phyloP scores from a whole-genome alignment of 306 rosid species.

The Delonix regia region DNA sequence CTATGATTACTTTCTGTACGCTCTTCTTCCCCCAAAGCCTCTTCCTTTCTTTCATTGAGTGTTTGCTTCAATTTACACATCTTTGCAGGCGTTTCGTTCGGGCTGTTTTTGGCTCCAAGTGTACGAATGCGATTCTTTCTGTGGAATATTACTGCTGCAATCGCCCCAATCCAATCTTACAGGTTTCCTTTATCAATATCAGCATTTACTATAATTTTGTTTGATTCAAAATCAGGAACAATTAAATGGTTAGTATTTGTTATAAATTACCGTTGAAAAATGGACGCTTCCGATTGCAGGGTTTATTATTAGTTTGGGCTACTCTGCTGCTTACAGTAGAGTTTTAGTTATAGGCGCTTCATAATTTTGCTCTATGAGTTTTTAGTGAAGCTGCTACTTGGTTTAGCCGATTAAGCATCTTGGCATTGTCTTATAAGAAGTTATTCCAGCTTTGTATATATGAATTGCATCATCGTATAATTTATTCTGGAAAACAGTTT shows the following conservation, averaged over 20 bases:
- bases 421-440: background rate
- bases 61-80: background rate
- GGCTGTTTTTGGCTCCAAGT: slow-evolving; percentile 63
- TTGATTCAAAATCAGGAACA: background rate
- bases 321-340: background rate
- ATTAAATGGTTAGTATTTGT: background rate
- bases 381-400: background rate
- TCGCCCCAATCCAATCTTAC: slow-evolving; percentile 89
- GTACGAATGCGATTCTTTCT: slow-evolving; percentile 60
- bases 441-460: background rate
- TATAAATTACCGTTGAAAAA: background rate
- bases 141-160: slow-evolving; percentile 81
- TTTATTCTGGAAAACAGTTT: background rate
- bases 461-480: background rate
- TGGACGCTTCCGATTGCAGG: background rate
- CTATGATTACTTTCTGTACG: slow-evolving; percentile 78
- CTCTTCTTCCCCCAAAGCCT: background rate
- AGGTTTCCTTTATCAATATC: slow-evolving; percentile 46
- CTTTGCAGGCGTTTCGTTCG: slow-evolving; percentile 69
- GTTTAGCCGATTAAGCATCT: background rate
- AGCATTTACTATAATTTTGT: background rate
- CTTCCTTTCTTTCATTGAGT: background rate
- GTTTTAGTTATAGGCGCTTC: background rate
- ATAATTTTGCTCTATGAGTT: background rate
- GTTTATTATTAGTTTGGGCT: background rate